Evolutionary conservation across 768 basidiomycete species (phyloP).

Genomic region (Gautieria morchelliformis): DNA sequence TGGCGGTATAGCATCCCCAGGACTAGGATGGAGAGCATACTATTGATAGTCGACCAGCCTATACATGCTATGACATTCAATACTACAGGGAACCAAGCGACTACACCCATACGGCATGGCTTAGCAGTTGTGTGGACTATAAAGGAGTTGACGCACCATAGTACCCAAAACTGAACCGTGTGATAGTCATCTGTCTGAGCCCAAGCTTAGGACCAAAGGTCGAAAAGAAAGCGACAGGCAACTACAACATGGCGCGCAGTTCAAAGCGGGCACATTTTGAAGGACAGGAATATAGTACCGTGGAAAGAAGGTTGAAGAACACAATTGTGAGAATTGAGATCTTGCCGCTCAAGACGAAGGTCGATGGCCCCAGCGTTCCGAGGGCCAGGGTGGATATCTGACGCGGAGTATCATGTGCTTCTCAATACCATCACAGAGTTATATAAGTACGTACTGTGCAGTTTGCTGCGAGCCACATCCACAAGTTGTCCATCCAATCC

Average conservation of each 20-base stretch:
- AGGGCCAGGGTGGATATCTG: conserved; percentile 27
- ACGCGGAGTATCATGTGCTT: background rate
- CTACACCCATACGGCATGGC: conserved; percentile 3
- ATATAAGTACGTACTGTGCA: conserved; percentile 10
- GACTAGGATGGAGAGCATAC: conserved; percentile 6
- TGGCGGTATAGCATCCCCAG: background rate
- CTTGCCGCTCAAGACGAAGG: conserved; percentile 28
- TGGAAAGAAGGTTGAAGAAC: conserved; percentile 30
- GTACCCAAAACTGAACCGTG: conserved; percentile 33
- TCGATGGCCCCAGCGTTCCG: conserved; percentile 27
- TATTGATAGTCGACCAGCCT: conserved; percentile 32
- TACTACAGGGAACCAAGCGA: conserved; percentile 21
- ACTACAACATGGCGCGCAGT: background rate
- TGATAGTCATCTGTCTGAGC: conserved; percentile 33
- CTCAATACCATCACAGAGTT: too few relatives aligned
- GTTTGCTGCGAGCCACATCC: conserved; percentile 26
- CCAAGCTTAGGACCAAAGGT: conserved; percentile 29
- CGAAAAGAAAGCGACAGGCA: conserved; percentile 27
- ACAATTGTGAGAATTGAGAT: conserved; percentile 29
- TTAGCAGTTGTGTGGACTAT: background rate
- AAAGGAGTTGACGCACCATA: conserved; percentile 3
- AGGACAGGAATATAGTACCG: background rate
- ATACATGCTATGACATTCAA: conserved; percentile 35
- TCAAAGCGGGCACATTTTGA: background rate
- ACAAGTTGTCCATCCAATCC: conserved; percentile 3